These are phyloP conservation scores for Fraxinus dipetala DNA, from an alignment of 305 asterid genomes.

Conservation along the genomic window DNA sequence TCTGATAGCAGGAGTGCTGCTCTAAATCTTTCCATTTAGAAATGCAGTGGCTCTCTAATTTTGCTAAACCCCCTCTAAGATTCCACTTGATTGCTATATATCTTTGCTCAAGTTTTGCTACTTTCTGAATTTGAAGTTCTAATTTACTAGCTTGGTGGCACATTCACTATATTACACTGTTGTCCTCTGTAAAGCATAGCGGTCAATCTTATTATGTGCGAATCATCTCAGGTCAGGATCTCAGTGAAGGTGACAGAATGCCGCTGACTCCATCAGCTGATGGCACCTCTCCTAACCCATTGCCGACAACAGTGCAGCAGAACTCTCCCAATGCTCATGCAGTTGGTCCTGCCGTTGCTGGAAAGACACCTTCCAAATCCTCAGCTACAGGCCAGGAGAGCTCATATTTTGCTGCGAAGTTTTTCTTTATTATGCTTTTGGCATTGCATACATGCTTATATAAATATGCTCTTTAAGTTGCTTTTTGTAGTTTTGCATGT, in stretches of 20 bases:
- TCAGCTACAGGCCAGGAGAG: constrained; percentile 28
- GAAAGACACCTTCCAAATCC: constrained; percentile 57
- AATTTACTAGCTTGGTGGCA: neutral
- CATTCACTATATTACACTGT: neutral
- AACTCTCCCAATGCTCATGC: constrained; percentile 49
- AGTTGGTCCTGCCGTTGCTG: constrained; percentile 66
- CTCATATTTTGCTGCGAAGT: constrained; percentile 30
- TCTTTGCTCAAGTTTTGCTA: neutral
- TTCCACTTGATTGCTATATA: neutral
- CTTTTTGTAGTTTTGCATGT: constrained; percentile 23
- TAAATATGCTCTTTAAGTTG: neutral
- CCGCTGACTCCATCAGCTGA: constrained; percentile 48
- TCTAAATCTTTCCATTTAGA: neutral
- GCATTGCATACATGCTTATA: constrained; percentile 20
- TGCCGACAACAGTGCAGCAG: constrained; percentile 68
- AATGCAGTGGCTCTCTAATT: neutral
- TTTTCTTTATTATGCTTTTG: constrained; percentile 37
- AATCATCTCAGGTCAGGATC: constrained; percentile 57
- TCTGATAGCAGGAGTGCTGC: neutral
- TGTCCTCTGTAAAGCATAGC: neutral
- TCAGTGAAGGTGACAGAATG: constrained; percentile 29
- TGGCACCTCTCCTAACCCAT: constrained; percentile 52
- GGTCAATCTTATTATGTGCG: constrained; percentile 3
- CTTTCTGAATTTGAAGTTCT: neutral
- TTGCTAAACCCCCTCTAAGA: neutral